Percentiles rank a stretch among this genome's conserved stretches.
These are phyloP conservation scores for Thelonectria olida DNA, from an alignment of 2,329 filamentous ascomycete species.

Conservation along the genomic window DNA sequence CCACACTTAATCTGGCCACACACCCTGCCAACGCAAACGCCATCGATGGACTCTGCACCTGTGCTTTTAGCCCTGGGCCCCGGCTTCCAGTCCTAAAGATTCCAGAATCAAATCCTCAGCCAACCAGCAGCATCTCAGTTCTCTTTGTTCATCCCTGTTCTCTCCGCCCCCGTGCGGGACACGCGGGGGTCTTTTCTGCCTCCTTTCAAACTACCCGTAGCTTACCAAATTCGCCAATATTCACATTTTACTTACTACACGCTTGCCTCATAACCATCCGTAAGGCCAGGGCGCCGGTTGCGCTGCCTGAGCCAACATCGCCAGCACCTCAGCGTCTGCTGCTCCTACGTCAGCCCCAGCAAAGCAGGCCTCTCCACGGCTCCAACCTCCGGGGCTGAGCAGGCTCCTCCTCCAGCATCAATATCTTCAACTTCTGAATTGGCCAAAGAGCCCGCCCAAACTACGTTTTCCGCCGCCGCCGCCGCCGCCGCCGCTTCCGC, in stretches of 20 bases:
- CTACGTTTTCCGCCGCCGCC: constrained; percentile 17
- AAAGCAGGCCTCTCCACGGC: constrained; percentile 32
- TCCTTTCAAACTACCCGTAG: no score
- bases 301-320: constrained; percentile 40
- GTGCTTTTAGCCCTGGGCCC: constrained; percentile 35
- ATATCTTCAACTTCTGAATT: constrained; percentile 25
- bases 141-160: constrained; percentile 38
- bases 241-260: constrained; percentile 17
- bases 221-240: no score
- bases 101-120: constrained; percentile 40
- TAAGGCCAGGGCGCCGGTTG: constrained; percentile 37
- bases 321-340: constrained; percentile 36
- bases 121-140: constrained; percentile 36
- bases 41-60: constrained; percentile 27
- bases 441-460: constrained; percentile 18
- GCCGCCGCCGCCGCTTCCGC: constrained; percentile 8
- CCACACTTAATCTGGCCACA: constrained; percentile 23
- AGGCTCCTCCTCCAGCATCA: constrained; percentile 19
- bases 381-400: constrained; percentile 34
- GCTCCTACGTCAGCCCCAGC: constrained; percentile 30
- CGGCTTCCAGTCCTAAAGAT: constrained; percentile 25
- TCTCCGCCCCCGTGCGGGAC: neutral
- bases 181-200: constrained; percentile 3
- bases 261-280: neutral
- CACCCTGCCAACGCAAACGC: constrained; percentile 18